These are phyloP conservation scores for Aureococcus anophagefferens DNA, from an alignment of 108 stramenopile genomes.

Conservation along the genomic window DNA sequence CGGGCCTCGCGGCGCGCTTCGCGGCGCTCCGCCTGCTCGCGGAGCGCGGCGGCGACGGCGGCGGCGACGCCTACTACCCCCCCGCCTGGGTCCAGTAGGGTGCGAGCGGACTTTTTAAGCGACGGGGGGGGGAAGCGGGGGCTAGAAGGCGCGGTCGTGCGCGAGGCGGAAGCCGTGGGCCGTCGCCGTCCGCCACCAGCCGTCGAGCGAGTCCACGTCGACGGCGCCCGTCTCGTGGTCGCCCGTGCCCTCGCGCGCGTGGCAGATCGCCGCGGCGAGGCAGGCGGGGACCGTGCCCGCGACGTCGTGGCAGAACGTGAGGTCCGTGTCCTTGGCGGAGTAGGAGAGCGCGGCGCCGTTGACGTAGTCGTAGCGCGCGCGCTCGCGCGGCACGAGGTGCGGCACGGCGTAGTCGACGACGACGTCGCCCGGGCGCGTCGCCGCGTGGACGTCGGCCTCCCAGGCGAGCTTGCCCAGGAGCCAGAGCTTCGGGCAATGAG, in stretches of 20 bases:
- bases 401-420: background rate
- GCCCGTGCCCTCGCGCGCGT: background rate
- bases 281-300: constrained; percentile 14
- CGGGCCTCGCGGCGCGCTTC: too few relatives aligned
- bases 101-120: too few relatives aligned
- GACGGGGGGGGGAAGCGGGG: too few relatives aligned
- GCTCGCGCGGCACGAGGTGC: background rate
- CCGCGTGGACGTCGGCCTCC: background rate
- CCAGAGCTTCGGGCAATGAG: background rate
- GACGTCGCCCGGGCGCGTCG: background rate
- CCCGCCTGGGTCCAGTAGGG: too few relatives aligned
- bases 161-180: background rate
- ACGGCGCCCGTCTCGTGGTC: background rate
- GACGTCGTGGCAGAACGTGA: constrained; percentile 14
- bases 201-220: background rate
- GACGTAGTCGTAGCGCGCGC: background rate
- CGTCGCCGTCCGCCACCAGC: background rate
- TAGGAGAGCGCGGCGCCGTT: constrained; percentile 5
- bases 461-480: background rate
- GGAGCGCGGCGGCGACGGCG: too few relatives aligned
- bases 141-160: background rate
- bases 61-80: too few relatives aligned
- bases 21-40: too few relatives aligned
- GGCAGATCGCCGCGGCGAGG: background rate
- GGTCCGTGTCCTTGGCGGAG: constrained; percentile 14